Evolutionary conservation across 2,329 filamentous ascomycete genomes (phyloP).

Genomic region (Fusarium sp.): DNA sequence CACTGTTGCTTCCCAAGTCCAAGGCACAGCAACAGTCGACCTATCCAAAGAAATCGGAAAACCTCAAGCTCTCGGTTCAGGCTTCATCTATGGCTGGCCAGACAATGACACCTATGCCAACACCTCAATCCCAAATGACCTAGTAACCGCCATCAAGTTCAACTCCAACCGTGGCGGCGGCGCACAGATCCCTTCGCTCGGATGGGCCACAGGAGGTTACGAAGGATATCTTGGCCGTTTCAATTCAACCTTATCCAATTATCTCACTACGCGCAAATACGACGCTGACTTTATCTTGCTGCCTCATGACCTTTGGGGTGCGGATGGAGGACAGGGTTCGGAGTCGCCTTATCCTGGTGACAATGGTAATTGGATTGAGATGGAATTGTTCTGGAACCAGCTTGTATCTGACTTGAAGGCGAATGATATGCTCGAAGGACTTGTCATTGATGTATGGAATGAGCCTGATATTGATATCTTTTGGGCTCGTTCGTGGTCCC

Average conservation of each 20-base stretch:
- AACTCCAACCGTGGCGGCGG: not conserved
- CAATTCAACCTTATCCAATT: not conserved
- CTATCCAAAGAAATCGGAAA: not conserved
- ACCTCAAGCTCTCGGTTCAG: not conserved
- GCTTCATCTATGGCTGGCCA: not conserved
- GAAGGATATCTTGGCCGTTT: not conserved
- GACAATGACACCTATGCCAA: rapidly evolving
- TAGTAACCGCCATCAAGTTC: not conserved
- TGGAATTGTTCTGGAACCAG: not conserved
- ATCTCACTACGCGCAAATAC: not conserved
- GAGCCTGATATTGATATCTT: not conserved
- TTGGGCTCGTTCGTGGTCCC: not conserved
- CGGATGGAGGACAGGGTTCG: not conserved
- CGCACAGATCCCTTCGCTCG: not conserved
- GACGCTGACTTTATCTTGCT: not conserved
- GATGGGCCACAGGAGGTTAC: not conserved
- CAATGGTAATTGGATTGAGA: not conserved
- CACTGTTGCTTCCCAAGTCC: not conserved
- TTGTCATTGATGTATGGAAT: conserved; percentile 1
- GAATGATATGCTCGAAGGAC: not conserved
- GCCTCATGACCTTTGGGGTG: conserved; percentile 1
- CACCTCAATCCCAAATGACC: not conserved
- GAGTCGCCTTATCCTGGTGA: not conserved
- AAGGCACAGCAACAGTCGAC: not conserved
- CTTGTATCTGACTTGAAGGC: not conserved